phyloP scores from a whole-genome alignment of 2,329 filamentous ascomycete genomes.

The Gaeumannomyces sp. region DNA sequence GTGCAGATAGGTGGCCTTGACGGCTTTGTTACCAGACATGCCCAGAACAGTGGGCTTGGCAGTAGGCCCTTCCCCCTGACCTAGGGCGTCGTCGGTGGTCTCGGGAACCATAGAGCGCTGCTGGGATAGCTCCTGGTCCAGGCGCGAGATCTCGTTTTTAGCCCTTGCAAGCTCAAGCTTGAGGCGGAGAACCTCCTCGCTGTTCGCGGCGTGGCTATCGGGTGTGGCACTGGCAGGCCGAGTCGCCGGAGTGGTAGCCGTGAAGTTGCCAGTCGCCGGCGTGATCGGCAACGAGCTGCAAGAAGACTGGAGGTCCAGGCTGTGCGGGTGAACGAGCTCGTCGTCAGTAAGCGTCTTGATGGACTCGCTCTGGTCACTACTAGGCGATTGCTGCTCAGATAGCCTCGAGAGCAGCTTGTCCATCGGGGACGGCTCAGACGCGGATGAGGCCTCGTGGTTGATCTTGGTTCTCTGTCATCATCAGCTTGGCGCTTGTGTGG shows the following conservation, averaged over 20 bases:
- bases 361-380: slow-evolving; percentile 52
- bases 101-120: not conserved
- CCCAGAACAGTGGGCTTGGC: not conserved
- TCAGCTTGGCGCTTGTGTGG: slow-evolving; percentile 17
- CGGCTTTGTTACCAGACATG: slow-evolving; percentile 16
- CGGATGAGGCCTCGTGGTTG: slow-evolving; percentile 33
- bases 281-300: slow-evolving; percentile 58
- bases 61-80: not conserved
- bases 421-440: slow-evolving; percentile 46
- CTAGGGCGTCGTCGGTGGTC: not conserved
- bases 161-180: slow-evolving; percentile 67
- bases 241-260: slow-evolving; percentile 40
- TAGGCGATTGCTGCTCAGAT: slow-evolving; percentile 60
- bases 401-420: slow-evolving; percentile 70
- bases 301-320: slow-evolving; percentile 42
- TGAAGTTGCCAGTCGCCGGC: slow-evolving; percentile 50
- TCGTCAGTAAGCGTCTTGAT: slow-evolving; percentile 36
- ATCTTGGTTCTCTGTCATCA: slow-evolving; percentile 40
- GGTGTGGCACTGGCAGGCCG: slow-evolving; percentile 46
- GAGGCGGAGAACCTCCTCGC: slow-evolving; percentile 59
- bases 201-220: slow-evolving; percentile 33
- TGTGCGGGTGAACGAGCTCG: slow-evolving; percentile 26
- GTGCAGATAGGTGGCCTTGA: slow-evolving; percentile 31
- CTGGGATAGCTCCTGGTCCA: slow-evolving; percentile 59
- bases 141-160: slow-evolving; percentile 61